Evolutionary conservation across 2,329 filamentous ascomycete species (phyloP), one percentile per base, ranked within the genome.

Genomic region (Penicillium sp.): DNA sequence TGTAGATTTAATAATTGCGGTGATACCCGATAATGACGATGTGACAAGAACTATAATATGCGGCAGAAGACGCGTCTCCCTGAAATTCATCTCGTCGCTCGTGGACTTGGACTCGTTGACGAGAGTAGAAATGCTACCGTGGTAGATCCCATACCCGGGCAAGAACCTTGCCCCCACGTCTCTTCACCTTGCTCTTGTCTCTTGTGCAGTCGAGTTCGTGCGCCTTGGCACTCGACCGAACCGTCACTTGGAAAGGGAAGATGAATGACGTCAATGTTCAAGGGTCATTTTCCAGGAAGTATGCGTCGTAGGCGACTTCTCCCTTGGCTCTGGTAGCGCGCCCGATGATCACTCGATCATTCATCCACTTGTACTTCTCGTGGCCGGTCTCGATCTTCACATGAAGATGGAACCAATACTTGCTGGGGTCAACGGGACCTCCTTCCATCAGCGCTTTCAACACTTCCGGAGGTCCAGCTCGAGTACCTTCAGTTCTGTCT

Each of bases 391-490:
- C 71, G 8, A 71, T 56, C 52, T 67, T 71, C 7, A 71, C 59
- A 37, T 72, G 68, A 4, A 73, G 54, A 57, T 72, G 68, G 22
- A 72, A 71, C 69, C 69, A 71, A 45, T 71, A 72, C 45, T 64
- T 55, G 16, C 59, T 66, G 6, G 66, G 65, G 46, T 71, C 67
- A 1, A 73, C 69, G 2, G 62, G 65, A 1, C 66, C 65, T 6
- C 70, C 65, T 25, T 72, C 66, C 68, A 72, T 72, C 40, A 71
- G 48, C 10, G 68, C 66, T 35, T 64, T 37, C 4, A 73, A 53
- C 1, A 71, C 68, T 26, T 73, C 68, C 0, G 70, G 68, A 1
- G 70, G 69, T 0, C 70, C 70, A 14, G 69, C 65, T 7, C 70
- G 62, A 6, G 70, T 71, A n/a, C 69, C 70, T 28, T 72, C 70